Conservation (phyloP, 306 rosid species). For the Gleditsia sinensis region DNA sequence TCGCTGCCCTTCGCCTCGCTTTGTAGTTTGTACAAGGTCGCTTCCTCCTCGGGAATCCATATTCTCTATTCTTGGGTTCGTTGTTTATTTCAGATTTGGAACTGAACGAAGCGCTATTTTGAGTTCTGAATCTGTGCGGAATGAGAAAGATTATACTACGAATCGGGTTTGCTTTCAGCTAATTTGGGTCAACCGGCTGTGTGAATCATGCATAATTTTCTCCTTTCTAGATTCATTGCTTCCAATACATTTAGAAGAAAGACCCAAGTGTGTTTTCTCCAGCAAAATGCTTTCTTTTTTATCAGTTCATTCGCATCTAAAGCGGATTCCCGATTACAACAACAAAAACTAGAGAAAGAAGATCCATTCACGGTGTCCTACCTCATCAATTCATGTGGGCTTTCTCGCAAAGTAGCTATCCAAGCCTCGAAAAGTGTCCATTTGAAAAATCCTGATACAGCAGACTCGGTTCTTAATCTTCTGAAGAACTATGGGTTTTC, state of each 20-base stretch:
- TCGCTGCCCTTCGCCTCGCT: no score
- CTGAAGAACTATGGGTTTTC: slow-evolving; percentile 38
- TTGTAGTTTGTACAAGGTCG: no score
- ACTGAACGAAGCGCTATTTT: no score
- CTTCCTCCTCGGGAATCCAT: no score
- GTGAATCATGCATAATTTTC: not conserved
- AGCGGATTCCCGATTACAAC: not conserved
- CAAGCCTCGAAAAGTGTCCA: not conserved
- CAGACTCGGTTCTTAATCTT: slow-evolving; percentile 37
- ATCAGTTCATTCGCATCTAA: not conserved
- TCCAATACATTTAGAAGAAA: not conserved
- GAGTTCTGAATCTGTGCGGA: no score
- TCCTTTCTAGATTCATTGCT: not conserved
- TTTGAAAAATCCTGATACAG: slow-evolving; percentile 7
- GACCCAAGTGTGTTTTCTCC: not conserved
- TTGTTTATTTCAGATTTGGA: no score
- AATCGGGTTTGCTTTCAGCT: not conserved
- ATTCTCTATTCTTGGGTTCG: no score
- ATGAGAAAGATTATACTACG: no score
- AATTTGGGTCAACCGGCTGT: not conserved
- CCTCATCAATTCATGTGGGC: slow-evolving; percentile 42
- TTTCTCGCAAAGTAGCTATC: slow-evolving; percentile 38
- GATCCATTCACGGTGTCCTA: slow-evolving; percentile 31
- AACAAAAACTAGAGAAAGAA: not conserved
- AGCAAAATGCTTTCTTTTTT: not conserved